Percentiles rank a stretch among this genome's conserved stretches.
phyloP scores from a whole-genome alignment of 768 basidiomycete species.

The Coprinopsis cinerea region DNA sequence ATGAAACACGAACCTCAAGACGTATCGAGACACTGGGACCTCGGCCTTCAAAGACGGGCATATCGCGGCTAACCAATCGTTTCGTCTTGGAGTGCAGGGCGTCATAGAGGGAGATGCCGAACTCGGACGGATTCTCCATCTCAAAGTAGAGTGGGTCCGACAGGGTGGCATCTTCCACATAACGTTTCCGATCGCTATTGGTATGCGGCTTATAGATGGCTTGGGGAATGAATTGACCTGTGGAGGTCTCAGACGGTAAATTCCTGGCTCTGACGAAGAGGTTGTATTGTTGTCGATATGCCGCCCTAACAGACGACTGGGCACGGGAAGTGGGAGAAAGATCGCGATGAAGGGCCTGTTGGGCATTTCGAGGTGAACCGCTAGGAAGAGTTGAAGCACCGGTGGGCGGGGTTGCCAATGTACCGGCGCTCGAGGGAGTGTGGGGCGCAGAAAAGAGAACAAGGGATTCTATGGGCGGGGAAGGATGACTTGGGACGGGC shows the following conservation, averaged over 20 bases:
- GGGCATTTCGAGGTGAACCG: not conserved
- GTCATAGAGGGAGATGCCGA: slow-evolving; percentile 59
- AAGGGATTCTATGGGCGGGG: not conserved
- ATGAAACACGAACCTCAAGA: slow-evolving; percentile 47
- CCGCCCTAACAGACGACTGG: too few species aligned
- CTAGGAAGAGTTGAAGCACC: not conserved
- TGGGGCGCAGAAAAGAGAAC: not conserved
- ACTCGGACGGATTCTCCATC: slow-evolving; percentile 45
- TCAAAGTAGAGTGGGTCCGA: slow-evolving; percentile 62
- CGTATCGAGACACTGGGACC: slow-evolving; percentile 80
- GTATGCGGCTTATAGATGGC: slow-evolving; percentile 71
- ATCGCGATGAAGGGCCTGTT: not conserved
- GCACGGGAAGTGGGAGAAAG: not conserved
- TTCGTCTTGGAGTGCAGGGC: slow-evolving; percentile 56
- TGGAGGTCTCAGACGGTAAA: slow-evolving; percentile 29
- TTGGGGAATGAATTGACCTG: slow-evolving; percentile 61
- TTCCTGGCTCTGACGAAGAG: slow-evolving; percentile 37
- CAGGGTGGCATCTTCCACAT: slow-evolving; percentile 64
- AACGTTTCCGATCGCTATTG: slow-evolving; percentile 68
- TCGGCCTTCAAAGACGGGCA: slow-evolving; percentile 62
- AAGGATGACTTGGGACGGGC: not conserved
- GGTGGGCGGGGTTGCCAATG: not conserved
- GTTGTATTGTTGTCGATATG: slow-evolving; percentile 39
- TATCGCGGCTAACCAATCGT: slow-evolving; percentile 51
- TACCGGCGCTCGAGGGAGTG: not conserved